phyloP scores from a whole-genome alignment of 208 protist genomes.

The Crithidia expoeki region DNA sequence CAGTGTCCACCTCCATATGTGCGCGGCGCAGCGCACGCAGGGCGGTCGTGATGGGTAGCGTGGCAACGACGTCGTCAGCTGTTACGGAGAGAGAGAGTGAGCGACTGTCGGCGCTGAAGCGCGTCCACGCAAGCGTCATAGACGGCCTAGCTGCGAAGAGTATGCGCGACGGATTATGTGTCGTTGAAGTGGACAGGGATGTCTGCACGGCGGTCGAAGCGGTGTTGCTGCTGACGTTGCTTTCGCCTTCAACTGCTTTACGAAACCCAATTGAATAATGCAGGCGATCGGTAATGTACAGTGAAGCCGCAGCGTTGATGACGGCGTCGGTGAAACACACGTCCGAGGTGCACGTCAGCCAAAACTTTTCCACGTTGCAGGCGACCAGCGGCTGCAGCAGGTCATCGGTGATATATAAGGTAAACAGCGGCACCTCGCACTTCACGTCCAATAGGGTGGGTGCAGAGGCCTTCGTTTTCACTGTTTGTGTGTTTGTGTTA shows the following conservation, averaged over 20 bases:
- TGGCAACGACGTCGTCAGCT: constrained; percentile 20
- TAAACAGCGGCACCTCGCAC: neutral
- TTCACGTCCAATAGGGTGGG: neutral
- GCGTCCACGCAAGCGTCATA: constrained; percentile 13
- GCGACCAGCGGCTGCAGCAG: neutral
- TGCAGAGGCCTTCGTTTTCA: neutral
- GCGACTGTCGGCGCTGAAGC: constrained; percentile 19
- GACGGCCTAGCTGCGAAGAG: constrained; percentile 21
- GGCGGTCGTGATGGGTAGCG: constrained; percentile 17
- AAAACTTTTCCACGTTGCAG: constrained; percentile 6
- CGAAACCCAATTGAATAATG: neutral
- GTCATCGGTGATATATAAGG: constrained; percentile 20
- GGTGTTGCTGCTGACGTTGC: too few species aligned
- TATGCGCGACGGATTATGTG: constrained; percentile 3
- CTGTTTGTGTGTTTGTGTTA: neutral
- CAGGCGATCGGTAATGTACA: constrained; percentile 19
- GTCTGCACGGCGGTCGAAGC: too few species aligned
- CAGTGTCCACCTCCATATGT: neutral
- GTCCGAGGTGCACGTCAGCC: constrained; percentile 15
- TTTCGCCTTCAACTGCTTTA: too few species aligned
- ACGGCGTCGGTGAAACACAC: constrained; percentile 8
- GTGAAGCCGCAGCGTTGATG: constrained; percentile 11
- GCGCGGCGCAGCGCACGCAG: constrained; percentile 5
- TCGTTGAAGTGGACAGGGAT: neutral
- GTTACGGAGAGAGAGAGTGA: constrained; percentile 21